Conservation (phyloP, 495 filamentous ascomycete genomes). For the Alectoria sarmentosa region DNA sequence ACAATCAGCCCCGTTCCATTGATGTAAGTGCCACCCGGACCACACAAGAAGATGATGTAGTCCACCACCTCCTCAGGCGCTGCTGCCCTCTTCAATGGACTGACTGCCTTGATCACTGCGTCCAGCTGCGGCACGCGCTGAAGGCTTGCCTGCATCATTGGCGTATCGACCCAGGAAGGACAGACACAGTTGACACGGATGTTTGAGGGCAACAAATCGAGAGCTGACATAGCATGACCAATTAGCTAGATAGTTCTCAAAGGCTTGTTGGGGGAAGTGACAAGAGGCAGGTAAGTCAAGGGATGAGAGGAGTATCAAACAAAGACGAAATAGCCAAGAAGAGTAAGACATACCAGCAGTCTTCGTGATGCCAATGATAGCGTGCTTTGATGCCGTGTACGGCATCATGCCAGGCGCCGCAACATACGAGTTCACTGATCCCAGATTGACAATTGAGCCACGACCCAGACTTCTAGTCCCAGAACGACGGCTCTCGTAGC, state of each 20-base stretch:
- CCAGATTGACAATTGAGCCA: conserved; percentile 6
- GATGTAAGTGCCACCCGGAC: conserved; percentile 19
- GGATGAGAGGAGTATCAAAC: neutral
- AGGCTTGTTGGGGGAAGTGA: neutral
- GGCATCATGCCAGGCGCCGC: neutral
- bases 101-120: neutral
- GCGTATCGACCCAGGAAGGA: conserved; percentile 24
- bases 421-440: neutral
- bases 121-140: neutral
- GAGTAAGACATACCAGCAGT: neutral
- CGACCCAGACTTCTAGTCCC: conserved; percentile 2
- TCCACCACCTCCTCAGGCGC: neutral
- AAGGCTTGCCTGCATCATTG: conserved; percentile 25
- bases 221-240: neutral
- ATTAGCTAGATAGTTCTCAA: neutral
- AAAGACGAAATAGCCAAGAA: neutral
- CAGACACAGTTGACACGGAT: conserved; percentile 12
- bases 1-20: conserved; percentile 19
- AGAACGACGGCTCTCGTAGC: neutral
- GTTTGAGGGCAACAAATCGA: neutral
- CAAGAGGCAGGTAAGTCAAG: neutral
- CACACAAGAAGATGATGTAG: conserved; percentile 21
- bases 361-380: conserved; percentile 5
- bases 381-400: conserved; percentile 5
- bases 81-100: neutral